Percentiles rank a stretch among this genome's conserved stretches.
These are phyloP conservation scores for Coemansia sp. DNA, from an alignment of 192 early-diverging fungal genomes.

Conservation along the genomic window DNA sequence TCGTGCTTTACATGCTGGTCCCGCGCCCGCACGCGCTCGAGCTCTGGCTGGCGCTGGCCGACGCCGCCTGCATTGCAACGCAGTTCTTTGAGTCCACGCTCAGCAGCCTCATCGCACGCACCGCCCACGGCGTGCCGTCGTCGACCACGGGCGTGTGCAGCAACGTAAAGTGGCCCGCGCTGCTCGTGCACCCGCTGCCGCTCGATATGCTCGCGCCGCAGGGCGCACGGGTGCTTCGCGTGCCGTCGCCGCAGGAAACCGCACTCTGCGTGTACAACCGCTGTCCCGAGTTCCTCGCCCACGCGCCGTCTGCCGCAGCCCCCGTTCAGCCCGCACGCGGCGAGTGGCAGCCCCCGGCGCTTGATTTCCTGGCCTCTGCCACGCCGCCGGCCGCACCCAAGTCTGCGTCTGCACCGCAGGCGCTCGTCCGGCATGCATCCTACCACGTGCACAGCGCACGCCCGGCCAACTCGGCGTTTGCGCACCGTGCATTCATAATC, in stretches of 20 bases:
- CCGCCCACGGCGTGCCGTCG: conserved; percentile 18
- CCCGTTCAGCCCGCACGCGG: background rate
- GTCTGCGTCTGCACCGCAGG: too few species aligned
- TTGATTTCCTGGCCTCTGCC: background rate
- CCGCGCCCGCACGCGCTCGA: conserved; percentile 16
- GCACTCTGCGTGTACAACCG: conserved; percentile 41
- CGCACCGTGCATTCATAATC: conserved; percentile 32
- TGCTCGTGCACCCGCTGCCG: conserved; percentile 42
- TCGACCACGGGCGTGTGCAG: conserved; percentile 1
- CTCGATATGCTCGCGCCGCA: too few species aligned
- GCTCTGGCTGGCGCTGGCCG: conserved; percentile 33
- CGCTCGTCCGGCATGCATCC: conserved; percentile 20
- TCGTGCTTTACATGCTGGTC: conserved; percentile 38
- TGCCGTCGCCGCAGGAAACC: conserved; percentile 15
- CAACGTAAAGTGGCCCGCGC: conserved; percentile 25
- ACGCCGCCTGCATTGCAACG: conserved; percentile 12
- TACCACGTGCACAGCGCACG: conserved; percentile 19
- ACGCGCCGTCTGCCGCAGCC: background rate
- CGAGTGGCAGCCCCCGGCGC: background rate
- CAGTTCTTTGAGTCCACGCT: conserved; percentile 23
- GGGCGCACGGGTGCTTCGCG: too few species aligned
- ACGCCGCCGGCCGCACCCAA: too few species aligned
- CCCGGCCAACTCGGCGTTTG: conserved; percentile 17
- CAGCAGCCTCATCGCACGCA: conserved; percentile 26
- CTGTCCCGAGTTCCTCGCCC: conserved; percentile 7